Base-by-base conservation (phyloP, 1,284 basidiomycete genomes). In the Heliocybe sulcata region DNA sequence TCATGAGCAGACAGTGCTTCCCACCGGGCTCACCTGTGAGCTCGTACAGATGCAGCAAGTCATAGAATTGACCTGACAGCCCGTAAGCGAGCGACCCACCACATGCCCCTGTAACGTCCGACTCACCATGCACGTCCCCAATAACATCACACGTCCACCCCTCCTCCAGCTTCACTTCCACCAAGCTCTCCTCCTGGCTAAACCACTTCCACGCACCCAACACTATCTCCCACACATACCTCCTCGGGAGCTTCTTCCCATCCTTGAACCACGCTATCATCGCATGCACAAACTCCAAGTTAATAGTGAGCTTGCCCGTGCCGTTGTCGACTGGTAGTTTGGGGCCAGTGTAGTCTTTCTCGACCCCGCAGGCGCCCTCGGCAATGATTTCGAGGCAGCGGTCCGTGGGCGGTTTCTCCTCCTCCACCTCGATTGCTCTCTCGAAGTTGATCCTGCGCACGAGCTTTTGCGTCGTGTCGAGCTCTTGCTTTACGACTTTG, bases 151-250 rank as follows among this genome's bases (percentile, higher is more conserved):
- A 84, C 0, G 87, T 93, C 56, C 88, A 79, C 1, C 87, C 94
- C 33, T 94, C 85, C 35, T 82, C 79, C 25, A 99, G 72, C 45
- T 79, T 71, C 42, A 96, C 80, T 54, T 90, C 83, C 16, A 97
- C 92, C 65, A 99, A 63, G 60, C 85, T 91, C 56, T 88, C 83
- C 67, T 97, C 94, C 61, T 86, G 79, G 27, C 77, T 74, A 61
- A 99, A 85, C 6, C 82, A 73, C 19, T 83, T 80, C 65, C 92
- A 82, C 56, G 92, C 94, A 26, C 92, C 94, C 11, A 99, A 77
- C 26, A 95, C 80, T 63, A 99, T 98, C 73, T 98, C 93, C 94
- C 94, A 98, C 25, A 90, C 93, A 59, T 94, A 89, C 69, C 93
- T 77, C 70, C 86, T 85, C 3, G 94, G 87, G 54, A 98, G 72